Conservation (phyloP, 352 stramenopile species). For the Phytophthora nicotianae region DNA sequence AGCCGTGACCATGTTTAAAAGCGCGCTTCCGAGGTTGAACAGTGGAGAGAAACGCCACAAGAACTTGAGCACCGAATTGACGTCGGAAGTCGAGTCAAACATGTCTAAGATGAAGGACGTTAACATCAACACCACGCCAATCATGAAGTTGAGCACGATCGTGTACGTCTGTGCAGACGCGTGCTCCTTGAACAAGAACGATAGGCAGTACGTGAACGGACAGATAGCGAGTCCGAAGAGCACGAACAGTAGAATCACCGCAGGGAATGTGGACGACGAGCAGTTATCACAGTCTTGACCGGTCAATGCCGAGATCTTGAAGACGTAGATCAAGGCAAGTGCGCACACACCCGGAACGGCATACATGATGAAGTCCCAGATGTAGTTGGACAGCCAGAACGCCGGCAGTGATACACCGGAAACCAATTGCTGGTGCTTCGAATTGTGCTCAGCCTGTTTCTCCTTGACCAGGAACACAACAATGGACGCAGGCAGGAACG, state of each 20-base stretch:
- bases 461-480: slow-evolving; percentile 96
- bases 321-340: slow-evolving; percentile 44
- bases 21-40: slow-evolving; percentile 48
- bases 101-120: slow-evolving; percentile 55
- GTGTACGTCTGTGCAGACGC: slow-evolving; percentile 67
- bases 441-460: slow-evolving; percentile 86
- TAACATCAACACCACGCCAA: slow-evolving; percentile 62
- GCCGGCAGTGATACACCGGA: slow-evolving; percentile 90
- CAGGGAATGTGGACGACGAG: slow-evolving; percentile 40
- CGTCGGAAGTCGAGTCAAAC: slow-evolving; percentile 39
- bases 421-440: slow-evolving; percentile 96
- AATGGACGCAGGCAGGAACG: slow-evolving; percentile 91
- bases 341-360: slow-evolving; percentile 57
- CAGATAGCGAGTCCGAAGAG: slow-evolving; percentile 62
- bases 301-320: slow-evolving; percentile 61
- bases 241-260: slow-evolving; percentile 58
- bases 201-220: slow-evolving; percentile 66
- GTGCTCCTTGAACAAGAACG: slow-evolving; percentile 65
- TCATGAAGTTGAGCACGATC: slow-evolving; percentile 66
- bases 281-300: slow-evolving; percentile 56
- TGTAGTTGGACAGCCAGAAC: slow-evolving; percentile 97
- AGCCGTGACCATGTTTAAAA: slow-evolving; percentile 18
- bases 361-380: slow-evolving; percentile 93
- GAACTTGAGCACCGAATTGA: slow-evolving; percentile 64
- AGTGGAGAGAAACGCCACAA: slow-evolving; percentile 71